These are phyloP conservation scores for Eucalyptus shirleyi DNA, from an alignment of 345 rosid species.

Conservation along the genomic window DNA sequence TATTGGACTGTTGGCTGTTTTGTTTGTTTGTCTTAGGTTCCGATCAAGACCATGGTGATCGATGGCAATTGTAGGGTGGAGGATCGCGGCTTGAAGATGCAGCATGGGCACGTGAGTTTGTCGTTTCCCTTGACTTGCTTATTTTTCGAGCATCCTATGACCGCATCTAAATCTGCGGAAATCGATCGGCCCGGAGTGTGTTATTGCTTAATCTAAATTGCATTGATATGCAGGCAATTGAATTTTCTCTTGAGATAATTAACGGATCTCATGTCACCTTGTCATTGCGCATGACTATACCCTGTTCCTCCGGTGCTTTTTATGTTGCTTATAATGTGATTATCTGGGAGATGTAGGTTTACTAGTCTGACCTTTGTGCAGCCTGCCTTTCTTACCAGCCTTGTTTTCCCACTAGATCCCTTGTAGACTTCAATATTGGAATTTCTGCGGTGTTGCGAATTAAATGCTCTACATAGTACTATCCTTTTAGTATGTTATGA, in stretches of 20 bases:
- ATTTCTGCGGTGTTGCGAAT: background rate
- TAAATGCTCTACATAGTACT: background rate
- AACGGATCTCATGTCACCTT: background rate
- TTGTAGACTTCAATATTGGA: background rate
- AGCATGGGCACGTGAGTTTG: constrained; percentile 84
- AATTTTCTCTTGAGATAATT: background rate
- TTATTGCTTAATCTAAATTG: background rate
- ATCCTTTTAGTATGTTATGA: background rate
- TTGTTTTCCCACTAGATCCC: background rate
- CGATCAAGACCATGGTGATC: constrained; percentile 85
- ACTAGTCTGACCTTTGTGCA: background rate
- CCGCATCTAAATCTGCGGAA: background rate
- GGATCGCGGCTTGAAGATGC: constrained; percentile 99
- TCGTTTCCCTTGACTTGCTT: background rate
- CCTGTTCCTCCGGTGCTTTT: background rate
- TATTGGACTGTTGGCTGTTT: background rate
- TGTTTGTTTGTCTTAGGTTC: constrained; percentile 40
- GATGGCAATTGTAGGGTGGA: constrained; percentile 99
- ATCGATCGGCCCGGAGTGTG: background rate
- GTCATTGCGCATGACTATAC: background rate
- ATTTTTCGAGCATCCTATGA: background rate
- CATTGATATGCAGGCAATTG: background rate
- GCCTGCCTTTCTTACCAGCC: background rate
- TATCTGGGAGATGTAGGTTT: background rate
- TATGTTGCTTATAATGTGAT: background rate